Evolutionary conservation across 805 yeast genomes (phyloP), one percentile per base, ranked within the genome.

Genomic region (Clavispora asparagi): DNA sequence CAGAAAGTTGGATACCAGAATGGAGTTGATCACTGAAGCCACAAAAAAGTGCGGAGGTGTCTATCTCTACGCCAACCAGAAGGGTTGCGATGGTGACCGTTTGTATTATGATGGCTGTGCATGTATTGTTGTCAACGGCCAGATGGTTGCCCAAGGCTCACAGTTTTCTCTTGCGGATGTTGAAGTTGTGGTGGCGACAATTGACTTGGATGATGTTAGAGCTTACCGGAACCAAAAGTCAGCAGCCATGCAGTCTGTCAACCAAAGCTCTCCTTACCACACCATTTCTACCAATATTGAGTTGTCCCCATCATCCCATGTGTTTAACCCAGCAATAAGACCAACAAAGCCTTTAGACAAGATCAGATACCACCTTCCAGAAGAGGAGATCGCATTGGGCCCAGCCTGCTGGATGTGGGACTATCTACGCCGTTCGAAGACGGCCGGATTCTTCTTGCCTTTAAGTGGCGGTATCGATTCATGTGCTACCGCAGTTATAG

Each of bases 351-450:
- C 77, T 1, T 62, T 66, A 19, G 72, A 70, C 6, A 39, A 32
- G 5, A 74, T 85, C 39, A 75, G 74, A 33, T 85, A 85, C 57
- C 95, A 87, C 65, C 60, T 71, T 2, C 97, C 99, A 3, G 96
- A 91, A 59, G 97, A 94, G 67, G 99, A 94, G 65, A 92, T 94
- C 54, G 97, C 98, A 0, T 71, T 87, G 39, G 99, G 99, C 0
- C 99, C 99, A 0, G 99, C 99, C 0, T 94, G 99, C 64, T 94
- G 99, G 99, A 67, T 94, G 52, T 94, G 99, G 99, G 99, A 94
- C 65, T 94, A 94, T 60, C 74, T 94, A 48, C 79, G 99, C 63
- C 78, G 99, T 53, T 88, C 95, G 55, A 81, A 80, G 54, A 87
- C 94, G 43, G 88, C 90, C 0, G 99, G 99, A 0, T 94, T 76